Evolutionary conservation across 345 rosid species (phyloP).

Genomic region (Aquilaria malaccensis): DNA sequence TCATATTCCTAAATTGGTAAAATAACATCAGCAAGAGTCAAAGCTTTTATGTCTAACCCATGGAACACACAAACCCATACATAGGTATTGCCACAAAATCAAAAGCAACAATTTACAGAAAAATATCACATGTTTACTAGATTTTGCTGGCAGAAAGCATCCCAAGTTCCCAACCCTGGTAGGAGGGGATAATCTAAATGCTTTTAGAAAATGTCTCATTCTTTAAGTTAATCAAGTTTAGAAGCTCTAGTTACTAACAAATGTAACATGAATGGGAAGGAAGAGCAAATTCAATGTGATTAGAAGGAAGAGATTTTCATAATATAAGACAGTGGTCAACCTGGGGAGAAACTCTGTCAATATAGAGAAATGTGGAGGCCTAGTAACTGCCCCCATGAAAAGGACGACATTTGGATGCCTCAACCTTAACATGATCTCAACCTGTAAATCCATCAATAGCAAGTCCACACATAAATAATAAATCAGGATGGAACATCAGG

Average conservation of each 20-base stretch:
- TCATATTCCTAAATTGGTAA: constrained; percentile 2
- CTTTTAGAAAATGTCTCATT: no score
- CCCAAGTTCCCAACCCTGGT: no score
- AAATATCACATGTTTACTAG: no score
- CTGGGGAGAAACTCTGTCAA: constrained; percentile 97
- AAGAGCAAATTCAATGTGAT: background rate
- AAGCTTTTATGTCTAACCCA: background rate
- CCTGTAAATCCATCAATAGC: constrained; percentile 31
- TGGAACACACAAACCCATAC: no score
- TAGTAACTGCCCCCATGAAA: constrained; percentile 98
- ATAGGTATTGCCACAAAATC: no score
- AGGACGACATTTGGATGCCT: constrained; percentile 98
- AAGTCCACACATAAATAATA: constrained; percentile 7
- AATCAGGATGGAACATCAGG: constrained; percentile 7
- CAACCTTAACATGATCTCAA: constrained; percentile 89
- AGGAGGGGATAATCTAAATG: no score
- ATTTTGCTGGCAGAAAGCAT: no score
- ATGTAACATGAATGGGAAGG: no score
- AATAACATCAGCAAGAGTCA: background rate
- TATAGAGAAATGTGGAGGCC: constrained; percentile 84
- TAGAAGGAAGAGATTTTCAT: background rate
- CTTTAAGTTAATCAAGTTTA: no score
- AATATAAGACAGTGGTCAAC: constrained; percentile 24
- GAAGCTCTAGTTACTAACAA: no score
- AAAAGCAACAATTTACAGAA: no score